A percentile compares a stretch with the other conserved stretches of the same genome.
Evolutionary conservation across 2,329 filamentous ascomycete species (phyloP).

Genomic region (Ascochyta clinopodiicola): DNA sequence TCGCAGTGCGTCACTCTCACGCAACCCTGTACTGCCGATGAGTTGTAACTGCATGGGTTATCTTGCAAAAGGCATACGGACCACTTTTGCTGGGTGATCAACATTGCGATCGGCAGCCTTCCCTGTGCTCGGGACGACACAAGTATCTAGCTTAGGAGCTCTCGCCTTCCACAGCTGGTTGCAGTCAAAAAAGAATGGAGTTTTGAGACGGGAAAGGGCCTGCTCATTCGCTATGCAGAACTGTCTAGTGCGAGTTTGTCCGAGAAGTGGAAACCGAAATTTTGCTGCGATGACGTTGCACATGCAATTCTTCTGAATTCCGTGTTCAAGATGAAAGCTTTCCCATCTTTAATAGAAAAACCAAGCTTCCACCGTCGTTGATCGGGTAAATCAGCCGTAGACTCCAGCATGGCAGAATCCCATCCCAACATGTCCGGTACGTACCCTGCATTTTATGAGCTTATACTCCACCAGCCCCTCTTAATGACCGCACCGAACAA

Average conservation of each 20-base stretch:
- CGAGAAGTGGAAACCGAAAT: constrained; percentile 10
- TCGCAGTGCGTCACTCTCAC: not conserved
- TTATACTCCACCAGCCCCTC: not conserved
- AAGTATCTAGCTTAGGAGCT: not conserved
- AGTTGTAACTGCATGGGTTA: not conserved
- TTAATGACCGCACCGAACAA: not conserved
- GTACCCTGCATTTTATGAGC: constrained; percentile 8
- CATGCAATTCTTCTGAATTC: constrained; percentile 31
- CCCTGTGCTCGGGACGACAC: constrained; percentile 2
- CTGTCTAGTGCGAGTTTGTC: constrained; percentile 12
- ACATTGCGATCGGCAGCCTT: constrained; percentile 14
- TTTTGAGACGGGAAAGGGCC: not conserved
- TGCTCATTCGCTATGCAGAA: constrained; percentile 3
- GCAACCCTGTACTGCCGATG: not conserved
- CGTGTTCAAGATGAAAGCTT: constrained; percentile 10
- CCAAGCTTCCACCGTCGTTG: not conserved
- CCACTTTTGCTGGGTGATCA: constrained; percentile 10
- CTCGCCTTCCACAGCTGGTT: not conserved
- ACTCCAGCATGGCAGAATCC: constrained; percentile 14
- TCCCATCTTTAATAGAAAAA: constrained; percentile 10
- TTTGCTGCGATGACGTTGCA: constrained; percentile 28
- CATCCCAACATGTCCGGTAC: constrained; percentile 9
- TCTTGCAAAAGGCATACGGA: not conserved
- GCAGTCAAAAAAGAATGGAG: constrained; percentile 6
- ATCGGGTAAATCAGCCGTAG: constrained; percentile 1